phyloP scores from a whole-genome alignment of 2,329 filamentous ascomycete species.

The Pseudopyricularia cyperi region DNA sequence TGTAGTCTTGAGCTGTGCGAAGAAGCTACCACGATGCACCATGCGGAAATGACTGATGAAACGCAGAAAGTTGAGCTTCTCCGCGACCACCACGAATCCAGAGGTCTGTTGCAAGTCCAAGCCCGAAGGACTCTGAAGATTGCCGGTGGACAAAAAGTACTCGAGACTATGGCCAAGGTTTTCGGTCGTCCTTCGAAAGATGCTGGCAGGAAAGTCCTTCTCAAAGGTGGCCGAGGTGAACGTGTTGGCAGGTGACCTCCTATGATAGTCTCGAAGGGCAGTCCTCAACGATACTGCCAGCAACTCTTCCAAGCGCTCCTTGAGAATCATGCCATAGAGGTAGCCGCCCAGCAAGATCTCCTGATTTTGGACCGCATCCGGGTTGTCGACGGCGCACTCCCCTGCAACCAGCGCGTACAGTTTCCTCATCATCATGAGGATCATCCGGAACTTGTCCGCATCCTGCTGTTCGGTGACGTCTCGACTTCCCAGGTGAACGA shows the following conservation, averaged over 20 bases:
- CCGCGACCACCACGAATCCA: conserved; percentile 90
- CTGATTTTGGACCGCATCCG: conserved; percentile 92
- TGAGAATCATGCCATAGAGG: conserved; percentile 87
- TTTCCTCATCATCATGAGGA: conserved; percentile 94
- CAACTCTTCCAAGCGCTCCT: conserved; percentile 88
- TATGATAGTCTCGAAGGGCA: conserved; percentile 42
- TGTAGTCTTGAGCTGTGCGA: conserved; percentile 93
- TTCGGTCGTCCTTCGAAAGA: conserved; percentile 74
- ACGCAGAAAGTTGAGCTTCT: conserved; percentile 97
- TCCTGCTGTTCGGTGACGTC: conserved; percentile 77
- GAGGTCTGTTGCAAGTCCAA: conserved; percentile 90
- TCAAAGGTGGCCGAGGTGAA: conserved; percentile 69
- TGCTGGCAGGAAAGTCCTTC: conserved; percentile 64
- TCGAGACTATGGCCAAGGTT: conserved; percentile 78
- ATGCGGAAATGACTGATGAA: conserved; percentile 98
- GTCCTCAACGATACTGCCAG: conserved; percentile 41
- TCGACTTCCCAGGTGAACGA: conserved; percentile 81
- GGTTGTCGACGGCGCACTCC: conserved; percentile 88
- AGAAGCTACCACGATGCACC: conserved; percentile 98
- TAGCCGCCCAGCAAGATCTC: conserved; percentile 90
- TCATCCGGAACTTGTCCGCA: conserved; percentile 82
- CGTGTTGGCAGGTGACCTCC: conserved; percentile 45
- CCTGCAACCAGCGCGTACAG: conserved; percentile 86
- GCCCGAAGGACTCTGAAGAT: conserved; percentile 79
- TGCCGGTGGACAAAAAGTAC: conserved; percentile 94